These are phyloP conservation scores for Trichomonas gallinae DNA, from an alignment of 208 protist species.

Conservation along the genomic window DNA sequence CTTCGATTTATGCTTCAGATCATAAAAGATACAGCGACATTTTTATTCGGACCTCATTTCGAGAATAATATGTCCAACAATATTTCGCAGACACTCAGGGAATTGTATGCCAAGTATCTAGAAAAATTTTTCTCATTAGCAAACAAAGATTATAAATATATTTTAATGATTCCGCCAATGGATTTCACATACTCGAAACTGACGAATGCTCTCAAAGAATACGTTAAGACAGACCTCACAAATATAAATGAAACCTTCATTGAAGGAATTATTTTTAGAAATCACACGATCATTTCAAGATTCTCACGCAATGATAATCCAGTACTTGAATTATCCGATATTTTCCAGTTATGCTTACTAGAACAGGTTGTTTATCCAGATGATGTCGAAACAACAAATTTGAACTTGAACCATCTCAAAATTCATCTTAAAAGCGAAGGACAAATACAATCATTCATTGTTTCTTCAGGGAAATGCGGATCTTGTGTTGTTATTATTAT, in stretches of 20 bases:
- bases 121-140: not conserved
- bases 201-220: not conserved
- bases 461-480: not conserved
- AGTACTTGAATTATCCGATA: not conserved
- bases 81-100: not conserved
- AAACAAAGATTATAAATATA: constrained; percentile 3
- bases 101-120: not conserved
- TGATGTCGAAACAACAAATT: not conserved
- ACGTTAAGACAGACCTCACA: too few species aligned
- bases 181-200: not conserved
- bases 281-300: not conserved
- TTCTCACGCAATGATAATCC: not conserved
- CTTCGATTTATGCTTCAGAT: not conserved
- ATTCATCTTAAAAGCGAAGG: not conserved
- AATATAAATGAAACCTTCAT: not conserved
- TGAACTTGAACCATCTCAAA: not conserved
- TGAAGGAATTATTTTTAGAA: not conserved
- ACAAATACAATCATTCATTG: not conserved
- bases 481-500: not conserved
- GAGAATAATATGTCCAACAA: not conserved
- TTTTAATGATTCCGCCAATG: not conserved
- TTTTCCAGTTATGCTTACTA: not conserved
- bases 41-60: not conserved
- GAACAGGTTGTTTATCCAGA: not conserved
- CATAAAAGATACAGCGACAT: not conserved